phyloP scores from a whole-genome alignment of 2,329 filamentous ascomycete genomes.

The Phaeoacremonium minimum region DNA sequence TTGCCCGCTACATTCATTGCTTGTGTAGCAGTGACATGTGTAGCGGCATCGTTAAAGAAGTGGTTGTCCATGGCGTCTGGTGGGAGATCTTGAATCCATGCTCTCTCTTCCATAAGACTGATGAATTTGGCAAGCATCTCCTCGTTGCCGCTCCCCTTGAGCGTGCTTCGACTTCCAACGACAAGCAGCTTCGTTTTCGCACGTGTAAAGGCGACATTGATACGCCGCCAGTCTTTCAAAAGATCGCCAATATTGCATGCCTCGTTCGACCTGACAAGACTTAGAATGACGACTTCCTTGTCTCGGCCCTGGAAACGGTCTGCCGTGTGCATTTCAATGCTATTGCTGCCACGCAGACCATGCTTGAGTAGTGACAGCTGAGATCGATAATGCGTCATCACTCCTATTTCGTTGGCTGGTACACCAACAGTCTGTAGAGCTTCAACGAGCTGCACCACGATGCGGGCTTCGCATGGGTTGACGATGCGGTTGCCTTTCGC shows the following conservation, averaged over 20 bases:
- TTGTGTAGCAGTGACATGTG: slow-evolving; percentile 36
- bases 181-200: slow-evolving; percentile 90
- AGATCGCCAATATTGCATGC: slow-evolving; percentile 81
- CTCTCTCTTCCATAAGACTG: slow-evolving; percentile 66
- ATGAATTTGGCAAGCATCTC: slow-evolving; percentile 78
- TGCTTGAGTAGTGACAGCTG: slow-evolving; percentile 82
- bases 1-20: slow-evolving; percentile 11
- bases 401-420: slow-evolving; percentile 71
- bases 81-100: slow-evolving; percentile 78
- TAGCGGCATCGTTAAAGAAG: slow-evolving; percentile 55
- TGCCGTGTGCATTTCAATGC: slow-evolving; percentile 92
- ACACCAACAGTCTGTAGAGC: slow-evolving; percentile 73
- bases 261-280: slow-evolving; percentile 83
- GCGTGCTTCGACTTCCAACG: slow-evolving; percentile 74
- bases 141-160: slow-evolving; percentile 67
- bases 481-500: slow-evolving; percentile 81
- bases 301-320: slow-evolving; percentile 96
- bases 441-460: slow-evolving; percentile 78
- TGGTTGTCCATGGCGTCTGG: slow-evolving; percentile 62
- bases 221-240: slow-evolving; percentile 83
- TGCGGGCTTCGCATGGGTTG: slow-evolving; percentile 75
- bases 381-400: slow-evolving; percentile 95
- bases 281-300: slow-evolving; percentile 87
- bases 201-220: slow-evolving; percentile 93
- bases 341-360: slow-evolving; percentile 53